These are phyloP conservation scores for Musa balbisiana DNA, from an alignment of 202 grass and related monocot genomes.

Conservation along the genomic window DNA sequence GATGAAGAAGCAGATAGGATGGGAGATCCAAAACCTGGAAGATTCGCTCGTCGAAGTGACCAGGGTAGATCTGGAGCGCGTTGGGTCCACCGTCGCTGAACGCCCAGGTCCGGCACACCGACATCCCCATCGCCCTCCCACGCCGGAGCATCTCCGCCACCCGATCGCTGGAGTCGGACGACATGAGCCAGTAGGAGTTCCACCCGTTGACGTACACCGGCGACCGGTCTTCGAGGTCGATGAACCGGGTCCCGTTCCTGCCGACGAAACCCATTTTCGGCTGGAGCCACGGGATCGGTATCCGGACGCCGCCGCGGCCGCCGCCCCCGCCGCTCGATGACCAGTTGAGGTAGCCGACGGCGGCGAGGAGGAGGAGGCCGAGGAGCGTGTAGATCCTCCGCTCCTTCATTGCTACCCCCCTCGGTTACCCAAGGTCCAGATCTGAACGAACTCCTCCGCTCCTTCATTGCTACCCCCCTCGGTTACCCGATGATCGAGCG, in stretches of 20 bases:
- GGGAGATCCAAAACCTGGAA: slow-evolving; percentile 51
- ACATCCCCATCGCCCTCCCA: slow-evolving; percentile 61
- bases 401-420: not conserved
- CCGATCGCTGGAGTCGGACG: slow-evolving; percentile 29
- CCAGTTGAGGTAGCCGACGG: slow-evolving; percentile 8
- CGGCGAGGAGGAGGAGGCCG: slow-evolving; percentile 3
- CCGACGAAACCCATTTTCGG: slow-evolving; percentile 60
- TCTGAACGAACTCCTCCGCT: not conserved
- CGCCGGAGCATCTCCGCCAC: slow-evolving; percentile 75
- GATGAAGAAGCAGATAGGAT: no score
- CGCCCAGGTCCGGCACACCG: slow-evolving; percentile 84
- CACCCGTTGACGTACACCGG: slow-evolving; percentile 84
- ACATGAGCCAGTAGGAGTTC: slow-evolving; percentile 97
- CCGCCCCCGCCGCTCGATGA: not conserved
- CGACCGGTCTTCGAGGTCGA: slow-evolving; percentile 39
- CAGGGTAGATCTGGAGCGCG: slow-evolving; percentile 85
- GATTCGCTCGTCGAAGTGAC: slow-evolving; percentile 51
- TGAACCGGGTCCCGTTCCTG: slow-evolving; percentile 55
- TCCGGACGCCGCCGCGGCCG: slow-evolving; percentile 30
- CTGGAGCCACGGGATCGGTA: slow-evolving; percentile 88
- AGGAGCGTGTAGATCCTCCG: not conserved
- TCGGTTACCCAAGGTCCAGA: not conserved
- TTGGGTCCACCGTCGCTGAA: slow-evolving; percentile 67
- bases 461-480: not conserved
- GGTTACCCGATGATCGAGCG: not conserved